Conservation (phyloP, 2,329 filamentous ascomycete genomes). For the Juglanconis sp. region DNA sequence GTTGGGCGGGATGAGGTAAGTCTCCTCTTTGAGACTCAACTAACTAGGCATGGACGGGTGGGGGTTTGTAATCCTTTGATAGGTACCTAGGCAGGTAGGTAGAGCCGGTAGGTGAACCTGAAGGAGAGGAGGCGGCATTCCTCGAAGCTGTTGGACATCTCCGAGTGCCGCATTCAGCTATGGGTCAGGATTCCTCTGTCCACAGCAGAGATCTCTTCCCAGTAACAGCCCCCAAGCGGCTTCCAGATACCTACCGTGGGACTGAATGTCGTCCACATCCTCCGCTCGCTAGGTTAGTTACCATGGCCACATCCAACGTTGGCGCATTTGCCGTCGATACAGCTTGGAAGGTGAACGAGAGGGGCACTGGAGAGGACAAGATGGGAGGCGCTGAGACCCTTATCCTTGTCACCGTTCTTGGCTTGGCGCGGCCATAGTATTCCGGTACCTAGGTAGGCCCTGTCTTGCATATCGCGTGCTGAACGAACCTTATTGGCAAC, state of each 20-base stretch:
- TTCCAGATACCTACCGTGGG: too few species aligned
- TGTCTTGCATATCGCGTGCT: too few species aligned
- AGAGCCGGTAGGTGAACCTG: too few species aligned
- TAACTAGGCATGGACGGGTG: not conserved
- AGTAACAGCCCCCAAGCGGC: not conserved
- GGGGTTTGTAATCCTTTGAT: too few species aligned
- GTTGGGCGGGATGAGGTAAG: constrained; percentile 7
- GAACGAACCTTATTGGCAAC: too few species aligned
- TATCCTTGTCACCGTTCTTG: not conserved
- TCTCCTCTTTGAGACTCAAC: constrained; percentile 15
- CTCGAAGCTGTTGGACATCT: too few species aligned
- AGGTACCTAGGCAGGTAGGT: too few species aligned
- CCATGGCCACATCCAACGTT: not conserved
- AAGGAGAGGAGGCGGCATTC: too few species aligned
- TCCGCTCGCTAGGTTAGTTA: not conserved
- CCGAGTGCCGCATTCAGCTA: not conserved
- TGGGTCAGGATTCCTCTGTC: not conserved
- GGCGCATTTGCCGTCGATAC: not conserved
- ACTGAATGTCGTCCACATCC: not conserved
- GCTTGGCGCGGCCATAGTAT: too few species aligned
- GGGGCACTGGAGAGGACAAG: not conserved
- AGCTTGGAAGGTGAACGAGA: not conserved
- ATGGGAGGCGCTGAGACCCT: not conserved
- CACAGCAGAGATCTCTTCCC: not conserved
- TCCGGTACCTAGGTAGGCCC: too few species aligned